A percentile compares a stretch with the other conserved stretches of the same genome.
phyloP scores from a whole-genome alignment of 305 asterid genomes.

The Plantago lanceolata region DNA sequence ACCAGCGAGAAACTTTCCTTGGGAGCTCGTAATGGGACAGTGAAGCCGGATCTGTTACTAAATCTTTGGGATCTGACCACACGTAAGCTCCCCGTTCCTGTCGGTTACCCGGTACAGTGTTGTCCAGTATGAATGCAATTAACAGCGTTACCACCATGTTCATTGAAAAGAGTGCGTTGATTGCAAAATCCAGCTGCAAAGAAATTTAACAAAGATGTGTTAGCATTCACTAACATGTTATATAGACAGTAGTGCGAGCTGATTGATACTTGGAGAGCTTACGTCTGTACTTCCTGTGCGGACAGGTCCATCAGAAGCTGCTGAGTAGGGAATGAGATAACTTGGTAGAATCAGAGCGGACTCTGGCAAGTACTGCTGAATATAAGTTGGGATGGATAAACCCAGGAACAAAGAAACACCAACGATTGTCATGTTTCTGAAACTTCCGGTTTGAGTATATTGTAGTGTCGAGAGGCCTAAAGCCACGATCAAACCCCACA shows the following conservation, averaged over 20 bases:
- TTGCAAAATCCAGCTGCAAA: conserved; percentile 69
- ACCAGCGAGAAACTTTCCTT: conserved; percentile 44
- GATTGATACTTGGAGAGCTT: too few species aligned
- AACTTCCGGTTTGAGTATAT: conserved; percentile 66
- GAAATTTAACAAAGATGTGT: neutral
- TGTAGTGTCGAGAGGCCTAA: conserved; percentile 79
- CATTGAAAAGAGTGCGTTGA: conserved; percentile 76
- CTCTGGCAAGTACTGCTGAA: conserved; percentile 84
- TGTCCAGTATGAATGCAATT: conserved; percentile 74
- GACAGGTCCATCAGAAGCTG: conserved; percentile 91
- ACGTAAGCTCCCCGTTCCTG: conserved; percentile 82
- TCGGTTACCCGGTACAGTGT: conserved; percentile 84
- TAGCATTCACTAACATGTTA: too few species aligned
- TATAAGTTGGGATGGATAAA: conserved; percentile 78
- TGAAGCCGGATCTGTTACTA: conserved; percentile 50
- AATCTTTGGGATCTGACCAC: conserved; percentile 73
- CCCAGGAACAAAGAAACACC: conserved; percentile 91
- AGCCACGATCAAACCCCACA: conserved; percentile 77
- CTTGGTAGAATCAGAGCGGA: conserved; percentile 66
- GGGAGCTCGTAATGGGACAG: conserved; percentile 67
- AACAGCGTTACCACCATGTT: conserved; percentile 81
- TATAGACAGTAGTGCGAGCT: too few species aligned
- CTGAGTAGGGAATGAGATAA: conserved; percentile 82
- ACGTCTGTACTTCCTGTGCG: conserved; percentile 64
- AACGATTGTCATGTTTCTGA: conserved; percentile 77